Conservation (phyloP, 495 filamentous ascomycete genomes). For the Trypethelium eluteriae region DNA sequence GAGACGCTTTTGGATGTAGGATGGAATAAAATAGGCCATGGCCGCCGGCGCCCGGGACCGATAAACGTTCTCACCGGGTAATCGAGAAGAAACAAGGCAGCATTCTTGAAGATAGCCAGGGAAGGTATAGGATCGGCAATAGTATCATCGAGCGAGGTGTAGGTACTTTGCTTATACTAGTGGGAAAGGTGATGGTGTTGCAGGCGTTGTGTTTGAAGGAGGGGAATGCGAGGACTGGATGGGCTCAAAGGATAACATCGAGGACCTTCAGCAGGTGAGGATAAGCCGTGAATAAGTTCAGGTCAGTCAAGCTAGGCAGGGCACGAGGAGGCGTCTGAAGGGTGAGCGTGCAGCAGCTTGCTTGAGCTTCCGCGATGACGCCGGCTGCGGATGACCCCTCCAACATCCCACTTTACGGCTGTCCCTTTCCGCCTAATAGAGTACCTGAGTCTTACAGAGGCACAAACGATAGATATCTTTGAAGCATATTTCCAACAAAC, state of each 20-base stretch:
- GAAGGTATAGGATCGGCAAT: neutral
- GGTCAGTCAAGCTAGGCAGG: constrained; percentile 1
- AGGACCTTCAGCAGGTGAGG: no score
- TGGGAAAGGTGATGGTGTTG: neutral
- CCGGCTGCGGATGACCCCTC: neutral
- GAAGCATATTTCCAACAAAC: no score
- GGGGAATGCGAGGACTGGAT: neutral
- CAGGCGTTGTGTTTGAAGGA: neutral
- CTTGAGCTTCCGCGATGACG: constrained; percentile 2
- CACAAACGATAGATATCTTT: no score
- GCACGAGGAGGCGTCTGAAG: constrained; percentile 1
- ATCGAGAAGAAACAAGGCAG: neutral
- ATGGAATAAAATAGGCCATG: constrained; percentile 58
- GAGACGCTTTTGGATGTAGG: constrained; percentile 52
- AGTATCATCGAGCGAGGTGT: neutral
- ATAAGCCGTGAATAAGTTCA: neutral
- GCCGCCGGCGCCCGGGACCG: neutral
- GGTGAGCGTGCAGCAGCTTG: neutral
- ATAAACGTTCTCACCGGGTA: neutral
- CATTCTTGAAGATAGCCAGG: neutral
- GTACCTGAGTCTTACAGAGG: no score
- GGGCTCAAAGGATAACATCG: no score
- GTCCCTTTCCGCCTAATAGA: no score
- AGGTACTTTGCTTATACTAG: no score
- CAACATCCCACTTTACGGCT: constrained; percentile 6